A percentile compares a stretch with the other conserved stretches of the same genome.
These are phyloP conservation scores for Paramecium pentaurelia DNA, from an alignment of 73 alveolate genomes.

Conservation along the genomic window DNA sequence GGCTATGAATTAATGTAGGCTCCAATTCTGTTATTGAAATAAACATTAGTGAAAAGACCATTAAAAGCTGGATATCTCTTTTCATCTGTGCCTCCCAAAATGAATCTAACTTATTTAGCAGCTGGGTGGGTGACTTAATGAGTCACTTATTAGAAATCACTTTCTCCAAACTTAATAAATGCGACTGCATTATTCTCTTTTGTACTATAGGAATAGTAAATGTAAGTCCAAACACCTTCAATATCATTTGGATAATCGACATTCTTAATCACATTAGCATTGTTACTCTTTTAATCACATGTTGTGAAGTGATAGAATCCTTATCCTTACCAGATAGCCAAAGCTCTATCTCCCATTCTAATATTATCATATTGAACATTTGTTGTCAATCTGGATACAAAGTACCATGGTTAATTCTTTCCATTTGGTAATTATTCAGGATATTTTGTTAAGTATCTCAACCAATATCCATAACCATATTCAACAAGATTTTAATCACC, in stretches of 20 bases:
- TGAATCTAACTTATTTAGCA: not conserved
- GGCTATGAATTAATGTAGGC: not conserved
- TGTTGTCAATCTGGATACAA: not conserved
- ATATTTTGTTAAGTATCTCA: not conserved
- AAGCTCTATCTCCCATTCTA: constrained; percentile 31
- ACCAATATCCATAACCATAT: constrained; percentile 17
- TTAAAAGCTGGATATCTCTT: constrained; percentile 1
- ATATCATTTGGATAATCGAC: not conserved
- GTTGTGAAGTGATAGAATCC: not conserved
- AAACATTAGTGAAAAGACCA: not conserved
- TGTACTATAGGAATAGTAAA: not conserved
- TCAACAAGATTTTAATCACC: not conserved
- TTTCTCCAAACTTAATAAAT: not conserved
- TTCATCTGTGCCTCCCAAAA: not conserved
- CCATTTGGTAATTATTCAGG: not conserved
- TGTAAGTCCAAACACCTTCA: constrained; percentile 16
- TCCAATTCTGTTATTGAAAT: not conserved
- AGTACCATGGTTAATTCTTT: constrained; percentile 12
- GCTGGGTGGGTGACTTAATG: not conserved
- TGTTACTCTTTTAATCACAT: not conserved
- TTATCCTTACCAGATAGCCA: constrained; percentile 17
- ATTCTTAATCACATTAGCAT: not conserved
- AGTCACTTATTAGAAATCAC: not conserved
- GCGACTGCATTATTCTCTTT: not conserved
- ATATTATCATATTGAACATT: not conserved